phyloP scores from a whole-genome alignment of 768 basidiomycete genomes.

The Boletus pseudo-olivaceus region DNA sequence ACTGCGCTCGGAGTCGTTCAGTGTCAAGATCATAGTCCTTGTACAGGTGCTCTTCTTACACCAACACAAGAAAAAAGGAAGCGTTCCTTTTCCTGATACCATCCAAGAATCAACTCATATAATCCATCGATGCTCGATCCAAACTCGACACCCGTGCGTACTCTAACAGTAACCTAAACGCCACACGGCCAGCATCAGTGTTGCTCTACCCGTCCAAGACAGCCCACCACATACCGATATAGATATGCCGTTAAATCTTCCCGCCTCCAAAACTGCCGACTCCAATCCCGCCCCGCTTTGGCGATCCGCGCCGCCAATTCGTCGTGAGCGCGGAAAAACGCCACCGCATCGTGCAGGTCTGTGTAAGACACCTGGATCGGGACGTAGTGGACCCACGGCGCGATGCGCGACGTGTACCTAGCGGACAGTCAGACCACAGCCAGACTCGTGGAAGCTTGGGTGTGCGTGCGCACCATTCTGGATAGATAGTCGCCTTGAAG shows the following conservation, averaged over 20 bases:
- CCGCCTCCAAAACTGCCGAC: conserved; percentile 51
- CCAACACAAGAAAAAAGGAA: too few relatives aligned
- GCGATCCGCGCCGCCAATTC: conserved; percentile 57
- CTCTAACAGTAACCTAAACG: conserved; percentile 48
- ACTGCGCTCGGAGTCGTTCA: too few relatives aligned
- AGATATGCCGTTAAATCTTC: conserved; percentile 60
- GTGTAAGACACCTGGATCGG: conserved; percentile 63
- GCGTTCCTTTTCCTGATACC: background rate
- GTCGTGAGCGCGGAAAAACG: conserved; percentile 74
- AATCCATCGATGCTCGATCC: conserved; percentile 44
- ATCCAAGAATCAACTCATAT: conserved; percentile 11
- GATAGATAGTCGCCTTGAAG: conserved; percentile 70
- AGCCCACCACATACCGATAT: conserved; percentile 41
- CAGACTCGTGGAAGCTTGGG: background rate
- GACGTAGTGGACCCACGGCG: conserved; percentile 73
- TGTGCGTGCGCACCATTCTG: conserved; percentile 53
- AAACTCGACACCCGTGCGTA: conserved; percentile 50
- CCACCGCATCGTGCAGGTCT: conserved; percentile 65
- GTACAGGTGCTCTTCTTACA: background rate
- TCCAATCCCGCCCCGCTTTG: conserved; percentile 53
- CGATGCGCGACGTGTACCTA: conserved; percentile 55
- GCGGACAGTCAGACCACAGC: background rate
- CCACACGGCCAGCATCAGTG: background rate
- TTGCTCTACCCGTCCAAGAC: background rate
- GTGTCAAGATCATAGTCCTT: too few relatives aligned